Evolutionary conservation across 768 basidiomycete genomes (phyloP), one percentile per base, ranked within the genome.

Genomic region (Calocera cornea): DNA sequence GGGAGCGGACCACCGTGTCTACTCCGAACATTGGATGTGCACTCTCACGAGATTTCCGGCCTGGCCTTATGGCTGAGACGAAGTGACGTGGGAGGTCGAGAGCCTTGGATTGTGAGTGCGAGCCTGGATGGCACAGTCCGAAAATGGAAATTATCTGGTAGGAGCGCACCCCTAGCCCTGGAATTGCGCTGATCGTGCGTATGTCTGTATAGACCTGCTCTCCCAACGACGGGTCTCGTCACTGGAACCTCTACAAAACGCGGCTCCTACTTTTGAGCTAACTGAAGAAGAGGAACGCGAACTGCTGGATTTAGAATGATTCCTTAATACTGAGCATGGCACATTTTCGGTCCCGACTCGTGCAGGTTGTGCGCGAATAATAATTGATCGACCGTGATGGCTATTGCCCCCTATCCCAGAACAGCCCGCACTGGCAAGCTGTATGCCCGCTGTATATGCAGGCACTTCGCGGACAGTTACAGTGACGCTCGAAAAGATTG

Each of bases 111-210:
- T 16, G 14, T 60, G 54, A 60, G 54, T 27, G 54, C 54, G 7
- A 60, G 54, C 31, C 54, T 60, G 54, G 54, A 60, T 33, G 31
- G 54, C 31, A 60, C 54, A 2, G 7, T 60, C 27, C 14, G 54
- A 60, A 60, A 33, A 19, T 60, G 54, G 54, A 60, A 60, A 60
- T 33, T 60, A 33, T 60, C 54, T 33, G 54, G 54, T 60, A 19
- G 3, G 54, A 2, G 27, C 54, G 10, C 19, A 29, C 27, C 2
- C 10, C 19, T 5, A 31, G 22, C 54, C 31, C 31, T 2, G 27
- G 10, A 60, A 47, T 24, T 19, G 54, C 11, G 14, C 16, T 47
- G 44, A 19, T 47, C 8, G 44, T 19, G 24, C 44, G 10, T 33
- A 27, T 27, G 44, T 19, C 5, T 19, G 10, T 33, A 27, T 27